Percentiles rank a stretch among this genome's conserved stretches.
These are phyloP conservation scores for Exophiala aquamarina DNA, from an alignment of 2,329 filamentous ascomycete species.

Conservation along the genomic window DNA sequence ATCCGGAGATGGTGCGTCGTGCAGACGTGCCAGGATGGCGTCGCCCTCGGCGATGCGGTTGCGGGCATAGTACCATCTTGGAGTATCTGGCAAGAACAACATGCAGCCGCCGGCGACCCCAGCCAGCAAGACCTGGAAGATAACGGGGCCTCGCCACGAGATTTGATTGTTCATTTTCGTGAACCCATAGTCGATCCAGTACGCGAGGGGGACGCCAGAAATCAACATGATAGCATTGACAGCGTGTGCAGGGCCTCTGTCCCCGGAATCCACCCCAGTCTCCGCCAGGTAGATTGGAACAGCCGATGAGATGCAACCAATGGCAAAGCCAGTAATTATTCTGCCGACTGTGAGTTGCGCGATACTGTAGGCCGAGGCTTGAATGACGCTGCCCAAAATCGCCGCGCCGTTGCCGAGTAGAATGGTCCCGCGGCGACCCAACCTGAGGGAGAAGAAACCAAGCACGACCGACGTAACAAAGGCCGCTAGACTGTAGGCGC, in stretches of 20 bases:
- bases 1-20: conserved; percentile 10
- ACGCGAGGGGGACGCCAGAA: conserved; percentile 31
- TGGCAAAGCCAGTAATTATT: conserved; percentile 31
- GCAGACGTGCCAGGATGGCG: conserved; percentile 26
- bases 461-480: conserved; percentile 28
- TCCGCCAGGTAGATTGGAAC: conserved; percentile 35
- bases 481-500: conserved; percentile 13
- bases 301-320: conserved; percentile 33
- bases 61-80: conserved; percentile 32
- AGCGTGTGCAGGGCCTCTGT: conserved; percentile 30
- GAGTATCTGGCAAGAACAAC: conserved; percentile 30
- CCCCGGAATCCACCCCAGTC: conserved; percentile 30
- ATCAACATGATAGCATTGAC: conserved; percentile 34
- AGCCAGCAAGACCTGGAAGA: conserved; percentile 30
- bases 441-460: conserved; percentile 23
- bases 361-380: conserved; percentile 28
- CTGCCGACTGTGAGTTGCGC: conserved; percentile 30
- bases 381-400: conserved; percentile 34
- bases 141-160: conserved; percentile 33
- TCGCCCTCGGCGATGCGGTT: conserved; percentile 27
- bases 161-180: conserved; percentile 28
- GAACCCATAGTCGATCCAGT: conserved; percentile 36
- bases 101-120: conserved; percentile 24
- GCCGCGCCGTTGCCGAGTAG: conserved; percentile 29
- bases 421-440: conserved; percentile 31